Base-by-base conservation (phyloP, 2,329 filamentous ascomycete species). In the Epichloe baconii region DNA sequence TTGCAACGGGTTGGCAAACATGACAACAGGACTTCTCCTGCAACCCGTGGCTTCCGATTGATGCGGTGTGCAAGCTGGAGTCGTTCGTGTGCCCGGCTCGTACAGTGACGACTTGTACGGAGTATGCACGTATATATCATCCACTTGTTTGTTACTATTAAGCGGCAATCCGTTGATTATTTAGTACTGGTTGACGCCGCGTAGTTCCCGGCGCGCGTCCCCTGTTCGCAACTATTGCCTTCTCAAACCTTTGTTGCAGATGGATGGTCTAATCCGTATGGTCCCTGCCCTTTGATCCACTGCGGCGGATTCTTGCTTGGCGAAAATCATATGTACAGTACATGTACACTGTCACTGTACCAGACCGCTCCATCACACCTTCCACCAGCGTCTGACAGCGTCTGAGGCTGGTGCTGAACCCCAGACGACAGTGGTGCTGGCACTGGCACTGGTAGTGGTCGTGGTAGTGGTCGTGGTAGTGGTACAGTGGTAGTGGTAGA, bases 1-100 rank as follows among this genome's bases (percentile, higher is more conserved):
- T 21, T 21, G 19, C 19, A 46, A 17, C 21, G 8, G 26, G 26
- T 38, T 41, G 21, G 46, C 44, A 26, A 48, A 26, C 45, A 48
- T 23, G 31, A 19, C 35, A 48, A 35, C n/a, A n/a, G 31, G n/a
- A 37, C 12, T 23, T 40, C 17, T n/a, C 8, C 23, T 19, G n/a
- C 21, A 11, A 40, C 21, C 46, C 36, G 38, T 51, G 38, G 17
- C 31, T 37, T 47, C 26, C 31, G 21, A 49, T 45, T 42, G n/a
- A 52, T 52, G 50, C 47, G 47, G 46, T 52, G 42, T 45, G 46
- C 50, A 46, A 46, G 41, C 40, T 49, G 23, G 23, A 49, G 35
- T 19, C 41, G 46, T 49, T 43, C 46, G 46, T 46, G 43, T 48
- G 47, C 47, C 40, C 31, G 26, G 26, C 31, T n/a, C n/a, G 23